Base-by-base conservation (phyloP, 192 early-diverging fungal species). In the Gaertneriomyces semiglobifer region DNA sequence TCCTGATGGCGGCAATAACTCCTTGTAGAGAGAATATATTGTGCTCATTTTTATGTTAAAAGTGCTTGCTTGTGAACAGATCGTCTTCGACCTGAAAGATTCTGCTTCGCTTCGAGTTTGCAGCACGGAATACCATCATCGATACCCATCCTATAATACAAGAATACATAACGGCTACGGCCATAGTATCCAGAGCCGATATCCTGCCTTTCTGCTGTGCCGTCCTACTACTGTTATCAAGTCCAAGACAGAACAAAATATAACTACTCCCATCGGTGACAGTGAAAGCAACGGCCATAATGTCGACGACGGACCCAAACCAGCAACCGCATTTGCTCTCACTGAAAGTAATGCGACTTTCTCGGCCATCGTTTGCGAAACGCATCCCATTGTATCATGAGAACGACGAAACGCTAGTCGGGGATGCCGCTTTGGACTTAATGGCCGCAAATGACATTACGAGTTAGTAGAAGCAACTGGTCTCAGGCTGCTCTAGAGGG, bases 341-440 rank as follows among this genome's bases (percentile, higher is more conserved):
- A 2, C 82, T 95, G 43, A 95, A 94, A 72, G 93, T 96, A 33
- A 92, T 96, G 88, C 89, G 93, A 19, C 84, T 94, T 45, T 90
- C 92, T 70, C 84, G 87, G 57, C 92, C 90, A 33, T 63, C 85
- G 16, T 82, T 91, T 64, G 76, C 81, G 18, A 74, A 74, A 42
- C 77, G 79, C 5, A 77, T 77, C 20, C 70, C 77, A 38, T 57
- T 83, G 38, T 78, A 78, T 45, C 61, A 44, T 53, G 70, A 79
- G 25, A 65, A 2, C 12, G 46, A 38, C 33, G 58, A 63, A 14
- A 11, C 11, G n/a, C 48, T 72, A 7, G 63, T 58, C 43, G 69
- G 69, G 44, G 59, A 71, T 53, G 63, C 66, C 55, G 59, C 74
- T 47, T 55, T 78, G 33, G 53, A 71, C 25, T 69, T 77, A 18